A percentile compares a stretch with the other conserved stretches of the same genome.
Evolutionary conservation across 768 basidiomycete species (phyloP).

Genomic region (Termitomyces titanicus): DNA sequence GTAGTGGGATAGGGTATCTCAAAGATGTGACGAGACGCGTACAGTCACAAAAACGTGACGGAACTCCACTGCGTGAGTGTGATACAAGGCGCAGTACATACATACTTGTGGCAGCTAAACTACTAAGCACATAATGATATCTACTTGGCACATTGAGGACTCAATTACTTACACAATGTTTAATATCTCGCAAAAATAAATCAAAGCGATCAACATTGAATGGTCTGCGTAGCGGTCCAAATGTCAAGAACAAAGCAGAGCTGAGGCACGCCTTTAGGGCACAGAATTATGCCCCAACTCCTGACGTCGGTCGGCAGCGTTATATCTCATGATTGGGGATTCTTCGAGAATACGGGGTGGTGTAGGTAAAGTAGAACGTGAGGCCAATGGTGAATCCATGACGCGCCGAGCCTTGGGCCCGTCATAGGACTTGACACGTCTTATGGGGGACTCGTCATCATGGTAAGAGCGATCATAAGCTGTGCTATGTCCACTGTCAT

Average conservation of each 20-base stretch:
- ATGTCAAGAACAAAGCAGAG: not conserved
- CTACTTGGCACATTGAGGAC: not conserved
- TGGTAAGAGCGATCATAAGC: constrained; percentile 21
- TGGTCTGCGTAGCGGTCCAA: not conserved
- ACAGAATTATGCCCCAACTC: constrained; percentile 1
- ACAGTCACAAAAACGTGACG: constrained; percentile 1
- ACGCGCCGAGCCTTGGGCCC: constrained; percentile 27
- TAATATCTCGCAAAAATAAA: not conserved
- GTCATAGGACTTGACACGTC: constrained; percentile 35
- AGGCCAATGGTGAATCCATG: constrained; percentile 30
- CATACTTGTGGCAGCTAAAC: not conserved
- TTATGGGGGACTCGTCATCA: constrained; percentile 54
- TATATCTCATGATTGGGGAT: constrained; percentile 30
- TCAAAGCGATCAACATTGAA: not conserved
- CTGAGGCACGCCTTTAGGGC: constrained; percentile 2
- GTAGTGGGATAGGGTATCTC: too few species aligned
- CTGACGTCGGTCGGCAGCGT: constrained; percentile 9
- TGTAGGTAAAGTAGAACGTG: constrained; percentile 15
- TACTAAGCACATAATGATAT: not conserved
- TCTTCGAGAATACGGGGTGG: constrained; percentile 25
- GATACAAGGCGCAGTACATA: not conserved
- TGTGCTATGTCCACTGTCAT: constrained; percentile 23
- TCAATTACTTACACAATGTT: too few species aligned
- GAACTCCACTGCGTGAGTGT: too few species aligned
- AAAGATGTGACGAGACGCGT: constrained; percentile 2